Conservation (phyloP, 768 basidiomycete genomes). For the Rhizopogon rudus region DNA sequence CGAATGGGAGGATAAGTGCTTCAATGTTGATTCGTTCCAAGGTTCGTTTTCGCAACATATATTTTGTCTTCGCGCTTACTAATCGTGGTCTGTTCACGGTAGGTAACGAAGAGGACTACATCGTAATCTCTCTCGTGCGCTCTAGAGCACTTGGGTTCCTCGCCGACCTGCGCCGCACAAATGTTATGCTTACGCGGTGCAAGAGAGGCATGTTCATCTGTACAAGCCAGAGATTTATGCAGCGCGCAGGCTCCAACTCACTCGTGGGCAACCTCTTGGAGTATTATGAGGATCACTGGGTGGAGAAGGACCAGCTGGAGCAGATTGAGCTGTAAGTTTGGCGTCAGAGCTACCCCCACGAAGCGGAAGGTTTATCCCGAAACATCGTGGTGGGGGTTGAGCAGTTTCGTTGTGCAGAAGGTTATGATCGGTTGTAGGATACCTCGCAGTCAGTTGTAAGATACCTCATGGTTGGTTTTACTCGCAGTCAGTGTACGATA, state of each 20-base stretch:
- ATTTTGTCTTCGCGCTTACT: slow-evolving; percentile 1
- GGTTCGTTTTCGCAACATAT: slow-evolving; percentile 35
- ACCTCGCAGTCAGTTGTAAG: not conserved
- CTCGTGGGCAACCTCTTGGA: slow-evolving; percentile 37
- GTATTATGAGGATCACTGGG: slow-evolving; percentile 31
- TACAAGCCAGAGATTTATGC: slow-evolving; percentile 56
- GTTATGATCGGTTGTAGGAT: not conserved
- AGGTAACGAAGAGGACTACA: slow-evolving; percentile 84
- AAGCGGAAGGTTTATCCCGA: too few relatives aligned
- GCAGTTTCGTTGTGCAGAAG: not conserved
- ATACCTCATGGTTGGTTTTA: not conserved
- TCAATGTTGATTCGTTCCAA: slow-evolving; percentile 80
- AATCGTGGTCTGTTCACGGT: not conserved
- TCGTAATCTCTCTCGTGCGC: slow-evolving; percentile 69
- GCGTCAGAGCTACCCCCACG: not conserved
- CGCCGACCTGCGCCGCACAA: slow-evolving; percentile 57
- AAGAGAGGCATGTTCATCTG: slow-evolving; percentile 75
- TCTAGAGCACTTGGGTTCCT: slow-evolving; percentile 66
- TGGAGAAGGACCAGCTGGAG: slow-evolving; percentile 27
- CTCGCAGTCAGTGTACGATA: not conserved
- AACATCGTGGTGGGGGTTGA: not conserved
- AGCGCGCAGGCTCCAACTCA: slow-evolving; percentile 42
- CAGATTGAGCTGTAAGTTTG: not conserved
- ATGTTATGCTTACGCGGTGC: slow-evolving; percentile 87
- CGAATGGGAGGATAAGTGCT: slow-evolving; percentile 62